phyloP scores from a whole-genome alignment of 1,139 yeast species.

The Diutina neorugosa region DNA sequence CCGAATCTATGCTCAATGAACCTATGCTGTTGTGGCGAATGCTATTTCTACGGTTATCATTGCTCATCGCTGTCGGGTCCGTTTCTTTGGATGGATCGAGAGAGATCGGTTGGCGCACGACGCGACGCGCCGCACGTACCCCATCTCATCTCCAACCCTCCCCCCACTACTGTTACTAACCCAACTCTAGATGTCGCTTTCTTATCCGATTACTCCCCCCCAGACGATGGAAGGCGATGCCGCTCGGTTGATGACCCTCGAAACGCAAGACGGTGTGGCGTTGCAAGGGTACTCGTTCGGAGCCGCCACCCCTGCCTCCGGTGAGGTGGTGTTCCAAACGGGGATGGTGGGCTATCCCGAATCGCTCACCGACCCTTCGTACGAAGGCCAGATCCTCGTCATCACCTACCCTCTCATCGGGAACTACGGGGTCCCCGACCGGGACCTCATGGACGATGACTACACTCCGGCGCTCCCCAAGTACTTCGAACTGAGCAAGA shows the following conservation, averaged over 20 bases:
- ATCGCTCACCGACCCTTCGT: conserved; percentile 96
- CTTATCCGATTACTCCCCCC: conserved; percentile 82
- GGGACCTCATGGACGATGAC: conserved; percentile 25
- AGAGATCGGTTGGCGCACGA: background rate
- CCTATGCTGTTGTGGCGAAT: no score
- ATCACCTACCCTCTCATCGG: conserved; percentile 96
- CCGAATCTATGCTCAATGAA: no score
- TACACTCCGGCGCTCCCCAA: conserved; percentile 42
- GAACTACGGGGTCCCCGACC: conserved; percentile 97
- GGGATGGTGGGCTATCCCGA: conserved; percentile 99
- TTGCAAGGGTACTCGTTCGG: conserved; percentile 98
- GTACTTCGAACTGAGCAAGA: conserved; percentile 77
- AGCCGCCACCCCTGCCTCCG: conserved; percentile 80
- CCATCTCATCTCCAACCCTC: background rate
- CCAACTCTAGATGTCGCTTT: conserved; percentile 9
- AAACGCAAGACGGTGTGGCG: conserved; percentile 80
- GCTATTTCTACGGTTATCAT: no score
- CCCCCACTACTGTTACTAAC: no score
- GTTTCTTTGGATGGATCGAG: no score
- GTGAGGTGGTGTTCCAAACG: conserved; percentile 98
- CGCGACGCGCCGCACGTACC: background rate
- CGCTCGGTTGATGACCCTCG: conserved; percentile 66
- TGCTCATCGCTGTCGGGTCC: no score
- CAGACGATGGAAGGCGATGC: conserved; percentile 64
- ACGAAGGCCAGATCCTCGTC: conserved; percentile 94